A percentile compares a stretch with the other conserved stretches of the same genome.
These are phyloP conservation scores for Clonostachys rhizophaga DNA, from an alignment of 2,329 filamentous ascomycete genomes.

Conservation along the genomic window DNA sequence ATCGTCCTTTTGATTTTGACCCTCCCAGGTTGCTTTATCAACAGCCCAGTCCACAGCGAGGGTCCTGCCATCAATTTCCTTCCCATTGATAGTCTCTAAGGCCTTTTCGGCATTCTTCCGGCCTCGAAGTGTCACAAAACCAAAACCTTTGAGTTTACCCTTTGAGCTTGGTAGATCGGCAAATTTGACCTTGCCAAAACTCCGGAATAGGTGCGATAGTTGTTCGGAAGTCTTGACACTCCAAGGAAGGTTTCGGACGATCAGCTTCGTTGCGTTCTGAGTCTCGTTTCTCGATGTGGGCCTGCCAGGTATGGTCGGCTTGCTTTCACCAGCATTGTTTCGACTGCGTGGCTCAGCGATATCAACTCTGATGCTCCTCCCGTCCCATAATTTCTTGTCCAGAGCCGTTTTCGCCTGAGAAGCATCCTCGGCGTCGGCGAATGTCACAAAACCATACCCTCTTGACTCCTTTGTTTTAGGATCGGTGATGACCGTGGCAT, in stretches of 20 bases:
- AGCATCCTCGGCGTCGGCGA: constrained; percentile 90
- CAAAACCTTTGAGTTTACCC: constrained; percentile 78
- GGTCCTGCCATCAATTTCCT: constrained; percentile 79
- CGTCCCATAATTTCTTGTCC: constrained; percentile 72
- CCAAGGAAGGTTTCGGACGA: constrained; percentile 94
- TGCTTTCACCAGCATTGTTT: constrained; percentile 52
- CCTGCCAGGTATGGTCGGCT: constrained; percentile 34
- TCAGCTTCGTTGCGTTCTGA: constrained; percentile 67
- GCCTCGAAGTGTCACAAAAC: constrained; percentile 84
- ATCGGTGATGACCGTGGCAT: constrained; percentile 89
- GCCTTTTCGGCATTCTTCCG: constrained; percentile 90
- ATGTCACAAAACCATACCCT: constrained; percentile 95
- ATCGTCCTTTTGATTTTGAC: constrained; percentile 66
- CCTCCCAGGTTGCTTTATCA: constrained; percentile 86
- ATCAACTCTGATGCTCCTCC: constrained; percentile 79
- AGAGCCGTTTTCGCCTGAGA: constrained; percentile 75
- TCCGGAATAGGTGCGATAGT: constrained; percentile 72
- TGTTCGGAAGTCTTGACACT: constrained; percentile 85
- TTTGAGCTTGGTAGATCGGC: constrained; percentile 78
- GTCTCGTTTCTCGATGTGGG: constrained; percentile 52
- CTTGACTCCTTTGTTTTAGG: constrained; percentile 80
- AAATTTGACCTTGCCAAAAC: constrained; percentile 88
- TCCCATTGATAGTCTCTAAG: constrained; percentile 81
- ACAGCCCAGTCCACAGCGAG: constrained; percentile 97
- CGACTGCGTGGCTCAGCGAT: constrained; percentile 69